Conservation (phyloP, 2,329 filamentous ascomycete genomes). For the Ceratocystis papillata region DNA sequence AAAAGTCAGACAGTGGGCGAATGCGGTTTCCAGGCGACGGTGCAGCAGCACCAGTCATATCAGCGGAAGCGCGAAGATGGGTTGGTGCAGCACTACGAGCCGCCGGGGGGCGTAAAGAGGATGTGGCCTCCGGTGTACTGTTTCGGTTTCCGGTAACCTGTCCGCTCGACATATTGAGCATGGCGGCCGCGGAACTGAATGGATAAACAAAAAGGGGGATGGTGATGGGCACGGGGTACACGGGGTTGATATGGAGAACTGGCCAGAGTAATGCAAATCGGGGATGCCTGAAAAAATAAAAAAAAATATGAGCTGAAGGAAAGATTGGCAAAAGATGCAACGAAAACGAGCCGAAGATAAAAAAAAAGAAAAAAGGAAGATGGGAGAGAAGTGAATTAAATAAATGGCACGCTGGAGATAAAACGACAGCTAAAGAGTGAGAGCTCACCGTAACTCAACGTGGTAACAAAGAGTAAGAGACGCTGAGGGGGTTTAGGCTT, state of each 20-base stretch:
- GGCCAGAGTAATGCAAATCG: slow-evolving; percentile 6
- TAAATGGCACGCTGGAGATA: slow-evolving; percentile 2
- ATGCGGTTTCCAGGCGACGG: slow-evolving; percentile 65
- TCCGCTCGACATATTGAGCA: slow-evolving; percentile 57
- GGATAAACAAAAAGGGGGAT: background rate
- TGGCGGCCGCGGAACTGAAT: slow-evolving; percentile 26
- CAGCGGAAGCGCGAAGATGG: slow-evolving; percentile 86
- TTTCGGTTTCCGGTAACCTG: slow-evolving; percentile 75
- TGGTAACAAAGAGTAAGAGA: slow-evolving; percentile 21
- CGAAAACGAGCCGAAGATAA: slow-evolving; percentile 28
- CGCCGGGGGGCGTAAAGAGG: slow-evolving; percentile 69
- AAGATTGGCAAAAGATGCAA: slow-evolving; percentile 17
- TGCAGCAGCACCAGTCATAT: slow-evolving; percentile 79
- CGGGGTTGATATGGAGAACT: background rate
- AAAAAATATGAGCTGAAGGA: slow-evolving; percentile 10
- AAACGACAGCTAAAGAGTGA: background rate
- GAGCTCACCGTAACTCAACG: slow-evolving; percentile 16
- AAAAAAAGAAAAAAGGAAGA: slow-evolving; percentile 4
- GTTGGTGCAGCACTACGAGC: slow-evolving; percentile 67
- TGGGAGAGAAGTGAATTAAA: slow-evolving; percentile 19
- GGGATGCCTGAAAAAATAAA: background rate
- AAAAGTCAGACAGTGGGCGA: slow-evolving; percentile 90
- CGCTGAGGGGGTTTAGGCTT: slow-evolving; percentile 21
- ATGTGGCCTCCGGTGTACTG: slow-evolving; percentile 87
- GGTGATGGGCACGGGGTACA: background rate